A percentile compares a stretch with the other conserved stretches of the same genome.
phyloP scores from a whole-genome alignment of 805 yeast species.

The Clavispora fructus region DNA sequence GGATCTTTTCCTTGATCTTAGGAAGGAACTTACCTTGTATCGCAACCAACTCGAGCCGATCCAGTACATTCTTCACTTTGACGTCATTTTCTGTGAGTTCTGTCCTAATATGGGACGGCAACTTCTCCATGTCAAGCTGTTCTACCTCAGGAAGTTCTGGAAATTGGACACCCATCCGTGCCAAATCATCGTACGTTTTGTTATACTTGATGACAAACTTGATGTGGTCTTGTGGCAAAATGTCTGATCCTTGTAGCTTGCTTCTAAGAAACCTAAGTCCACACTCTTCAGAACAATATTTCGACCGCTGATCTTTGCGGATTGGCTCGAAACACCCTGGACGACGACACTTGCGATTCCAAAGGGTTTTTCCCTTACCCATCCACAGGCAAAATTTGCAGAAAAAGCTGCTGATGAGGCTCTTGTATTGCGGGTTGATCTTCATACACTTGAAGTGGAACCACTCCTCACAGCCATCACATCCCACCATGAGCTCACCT shows the following conservation, averaged over 20 bases:
- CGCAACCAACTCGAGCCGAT: slow-evolving; percentile 5
- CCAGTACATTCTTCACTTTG: neutral
- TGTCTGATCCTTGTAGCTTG: slow-evolving; percentile 17
- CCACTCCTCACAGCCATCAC: slow-evolving; percentile 96
- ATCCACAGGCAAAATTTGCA: slow-evolving; percentile 69
- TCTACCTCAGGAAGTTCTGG: slow-evolving; percentile 39
- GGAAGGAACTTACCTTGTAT: slow-evolving; percentile 19
- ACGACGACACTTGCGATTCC: slow-evolving; percentile 75
- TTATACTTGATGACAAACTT: slow-evolving; percentile 22
- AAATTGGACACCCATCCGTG: slow-evolving; percentile 27
- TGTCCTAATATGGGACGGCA: slow-evolving; percentile 15
- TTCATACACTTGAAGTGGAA: slow-evolving; percentile 78
- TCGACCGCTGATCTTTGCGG: slow-evolving; percentile 39
- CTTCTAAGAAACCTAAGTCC: slow-evolving; percentile 45
- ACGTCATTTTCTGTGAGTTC: slow-evolving; percentile 14
- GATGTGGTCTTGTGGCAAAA: slow-evolving; percentile 14
- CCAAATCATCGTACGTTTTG: slow-evolving; percentile 17
- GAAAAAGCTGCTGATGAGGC: slow-evolving; percentile 57
- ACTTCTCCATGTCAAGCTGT: slow-evolving; percentile 13
- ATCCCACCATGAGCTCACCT: slow-evolving; percentile 78
- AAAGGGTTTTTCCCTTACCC: slow-evolving; percentile 48
- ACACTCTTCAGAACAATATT: slow-evolving; percentile 73
- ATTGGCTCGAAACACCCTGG: slow-evolving; percentile 54
- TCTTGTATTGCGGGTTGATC: slow-evolving; percentile 44
- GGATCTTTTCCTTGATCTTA: slow-evolving; percentile 32